These are phyloP conservation scores for Floccularia luteovirens DNA, from an alignment of 768 basidiomycete genomes.

Conservation along the genomic window DNA sequence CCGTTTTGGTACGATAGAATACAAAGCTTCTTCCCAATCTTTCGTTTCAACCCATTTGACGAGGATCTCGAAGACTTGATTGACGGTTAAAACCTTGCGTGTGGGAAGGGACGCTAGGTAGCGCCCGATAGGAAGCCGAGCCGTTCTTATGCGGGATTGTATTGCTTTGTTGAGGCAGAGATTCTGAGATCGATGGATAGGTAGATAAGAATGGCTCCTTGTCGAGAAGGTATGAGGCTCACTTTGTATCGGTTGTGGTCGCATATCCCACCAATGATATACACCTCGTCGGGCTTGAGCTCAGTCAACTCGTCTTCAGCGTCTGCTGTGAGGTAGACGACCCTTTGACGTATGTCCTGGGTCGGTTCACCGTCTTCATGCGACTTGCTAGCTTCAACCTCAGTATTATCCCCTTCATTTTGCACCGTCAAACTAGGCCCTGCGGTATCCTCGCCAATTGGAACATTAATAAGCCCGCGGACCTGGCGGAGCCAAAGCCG, in stretches of 20 bases:
- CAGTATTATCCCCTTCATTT: neutral
- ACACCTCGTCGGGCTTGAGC: constrained; percentile 77
- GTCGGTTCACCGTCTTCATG: constrained; percentile 3
- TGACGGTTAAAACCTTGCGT: constrained; percentile 94
- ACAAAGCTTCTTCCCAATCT: constrained; percentile 83
- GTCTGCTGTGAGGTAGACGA: constrained; percentile 95
- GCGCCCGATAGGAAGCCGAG: constrained; percentile 90
- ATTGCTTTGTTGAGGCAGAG: constrained; percentile 86
- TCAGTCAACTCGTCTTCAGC: constrained; percentile 80
- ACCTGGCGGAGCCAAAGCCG: constrained; percentile 46
- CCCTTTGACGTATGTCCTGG: constrained; percentile 30
- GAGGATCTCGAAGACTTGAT: constrained; percentile 93
- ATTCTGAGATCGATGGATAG: constrained; percentile 41
- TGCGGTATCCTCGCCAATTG: constrained; percentile 6
- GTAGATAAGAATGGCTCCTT: constrained; percentile 10
- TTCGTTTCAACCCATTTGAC: constrained; percentile 81
- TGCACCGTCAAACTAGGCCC: neutral
- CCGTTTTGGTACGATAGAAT: constrained; percentile 85
- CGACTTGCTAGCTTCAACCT: neutral
- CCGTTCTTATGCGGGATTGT: constrained; percentile 67
- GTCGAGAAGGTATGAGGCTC: constrained; percentile 1
- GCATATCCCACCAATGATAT: constrained; percentile 92
- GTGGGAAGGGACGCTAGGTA: constrained; percentile 80
- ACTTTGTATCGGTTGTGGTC: constrained; percentile 97
- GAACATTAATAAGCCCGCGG: too few relatives aligned